phyloP scores from a whole-genome alignment of 371 early-diverging fungal genomes.

The Lichtheimia ramosa region DNA sequence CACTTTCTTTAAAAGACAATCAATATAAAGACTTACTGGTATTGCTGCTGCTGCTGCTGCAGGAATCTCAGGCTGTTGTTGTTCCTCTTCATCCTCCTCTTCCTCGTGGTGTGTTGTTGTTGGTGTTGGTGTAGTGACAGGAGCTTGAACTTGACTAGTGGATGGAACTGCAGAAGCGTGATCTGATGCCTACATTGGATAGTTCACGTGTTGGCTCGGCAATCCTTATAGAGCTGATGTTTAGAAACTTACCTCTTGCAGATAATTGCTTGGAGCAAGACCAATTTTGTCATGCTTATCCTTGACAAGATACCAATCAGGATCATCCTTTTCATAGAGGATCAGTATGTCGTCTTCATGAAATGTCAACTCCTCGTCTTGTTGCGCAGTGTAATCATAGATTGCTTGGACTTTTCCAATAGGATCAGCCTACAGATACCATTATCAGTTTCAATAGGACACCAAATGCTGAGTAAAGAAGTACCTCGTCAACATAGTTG shows the following conservation, averaged over 20 bases:
- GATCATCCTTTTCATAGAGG: slow-evolving; percentile 74
- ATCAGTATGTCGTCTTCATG: slow-evolving; percentile 69
- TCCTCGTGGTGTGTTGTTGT: too few species aligned
- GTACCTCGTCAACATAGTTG: slow-evolving; percentile 74
- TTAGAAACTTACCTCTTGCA: slow-evolving; percentile 49
- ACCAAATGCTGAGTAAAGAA: not conserved
- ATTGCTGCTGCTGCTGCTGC: not conserved
- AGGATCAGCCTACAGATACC: slow-evolving; percentile 28
- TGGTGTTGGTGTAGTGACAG: too few species aligned
- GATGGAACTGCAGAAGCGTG: not conserved
- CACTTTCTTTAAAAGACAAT: not conserved
- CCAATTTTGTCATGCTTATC: slow-evolving; percentile 58
- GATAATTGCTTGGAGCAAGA: slow-evolving; percentile 75
- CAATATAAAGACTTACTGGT: slow-evolving; percentile 9
- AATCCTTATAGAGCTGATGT: too few species aligned
- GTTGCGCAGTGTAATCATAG: slow-evolving; percentile 76
- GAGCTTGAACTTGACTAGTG: not conserved
- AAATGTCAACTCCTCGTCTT: slow-evolving; percentile 77
- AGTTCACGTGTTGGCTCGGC: not conserved
- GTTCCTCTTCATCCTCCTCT: too few species aligned
- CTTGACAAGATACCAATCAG: slow-evolving; percentile 76
- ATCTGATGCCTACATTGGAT: slow-evolving; percentile 1
- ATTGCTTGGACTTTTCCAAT: slow-evolving; percentile 65
- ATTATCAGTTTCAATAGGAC: not conserved
- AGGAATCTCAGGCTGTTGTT: not conserved